Percentiles rank a stretch among this genome's conserved stretches.
Evolutionary conservation across 2,329 filamentous ascomycete species (phyloP).

Genomic region (Hawksworthiomyces lignivorus): DNA sequence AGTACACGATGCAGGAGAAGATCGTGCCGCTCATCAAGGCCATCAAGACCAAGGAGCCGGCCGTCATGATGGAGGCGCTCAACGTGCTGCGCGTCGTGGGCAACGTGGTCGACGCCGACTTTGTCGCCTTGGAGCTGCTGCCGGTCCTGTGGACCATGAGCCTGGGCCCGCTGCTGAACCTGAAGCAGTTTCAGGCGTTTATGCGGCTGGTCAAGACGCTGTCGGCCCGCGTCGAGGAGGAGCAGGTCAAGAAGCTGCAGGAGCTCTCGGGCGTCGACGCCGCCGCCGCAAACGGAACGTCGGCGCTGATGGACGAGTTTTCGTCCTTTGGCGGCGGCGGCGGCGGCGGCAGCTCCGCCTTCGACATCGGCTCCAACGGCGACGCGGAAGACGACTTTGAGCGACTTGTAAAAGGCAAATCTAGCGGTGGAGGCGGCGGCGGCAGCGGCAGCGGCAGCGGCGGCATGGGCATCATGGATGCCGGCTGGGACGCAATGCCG

Average conservation of each 20-base stretch:
- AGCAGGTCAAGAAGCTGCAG: constrained; percentile 81
- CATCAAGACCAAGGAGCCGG: constrained; percentile 97
- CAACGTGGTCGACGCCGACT: constrained; percentile 75
- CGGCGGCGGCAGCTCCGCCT: constrained; percentile 21
- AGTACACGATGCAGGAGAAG: constrained; percentile 98
- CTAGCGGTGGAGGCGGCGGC: constrained; percentile 19
- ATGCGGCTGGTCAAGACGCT: constrained; percentile 82
- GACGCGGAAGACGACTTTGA: constrained; percentile 72
- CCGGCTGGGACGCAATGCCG: constrained; percentile 7
- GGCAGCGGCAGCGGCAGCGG: not conserved
- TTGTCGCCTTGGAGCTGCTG: constrained; percentile 83
- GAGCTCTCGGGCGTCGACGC: constrained; percentile 46
- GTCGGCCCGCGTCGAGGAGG: constrained; percentile 73
- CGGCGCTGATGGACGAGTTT: constrained; percentile 55
- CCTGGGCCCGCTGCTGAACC: constrained; percentile 77
- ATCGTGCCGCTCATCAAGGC: constrained; percentile 81
- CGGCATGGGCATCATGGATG: constrained; percentile 10
- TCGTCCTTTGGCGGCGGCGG: constrained; percentile 55
- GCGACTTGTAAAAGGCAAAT: constrained; percentile 73
- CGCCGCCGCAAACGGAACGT: constrained; percentile 45
- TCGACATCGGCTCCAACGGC: constrained; percentile 38
- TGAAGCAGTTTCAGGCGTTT: constrained; percentile 81
- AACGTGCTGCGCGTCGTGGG: constrained; percentile 80
- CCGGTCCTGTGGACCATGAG: constrained; percentile 89
- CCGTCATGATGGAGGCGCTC: constrained; percentile 90